Evolutionary conservation across 768 basidiomycete species (phyloP), one percentile per base, ranked within the genome.

Genomic region (Sporobolomyces phaffii): DNA sequence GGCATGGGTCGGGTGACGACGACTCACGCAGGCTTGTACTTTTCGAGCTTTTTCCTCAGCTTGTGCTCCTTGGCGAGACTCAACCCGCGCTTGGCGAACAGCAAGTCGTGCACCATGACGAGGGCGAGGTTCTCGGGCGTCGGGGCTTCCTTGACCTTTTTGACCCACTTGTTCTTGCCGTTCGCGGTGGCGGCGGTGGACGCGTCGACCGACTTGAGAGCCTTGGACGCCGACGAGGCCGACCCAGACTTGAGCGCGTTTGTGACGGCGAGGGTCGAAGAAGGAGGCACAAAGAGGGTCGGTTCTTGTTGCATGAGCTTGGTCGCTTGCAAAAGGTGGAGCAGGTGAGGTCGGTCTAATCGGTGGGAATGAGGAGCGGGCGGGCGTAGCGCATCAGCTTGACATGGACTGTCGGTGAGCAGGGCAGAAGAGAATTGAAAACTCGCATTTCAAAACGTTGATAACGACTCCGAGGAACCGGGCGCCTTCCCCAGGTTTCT

Each of bases 51-150:
- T 70, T 89, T 86, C 65, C 85, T 83, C 10, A 99, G 80, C 77
- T 92, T 92, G 77, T 99, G 92, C 89, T 28, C 93, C 91, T 76
- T 94, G 87, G 50, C 89, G 86, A 10, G 90, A 87, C 77, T 96
- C 70, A 99, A 91, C 14, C 91, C 89, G n/a, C 78, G 76, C 24
- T 84, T 80, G 20, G 88, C 82, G 43, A 96, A 81, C 31, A 99
- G 81, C 11, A 93, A 78, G 78, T 99, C 96, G 72, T 99, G 94
- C 1, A 93, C 85, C 38, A 98, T 86, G 45, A 94, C 86, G 10
- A 92, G 82, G 3, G 88, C 86, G 50, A 97, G 82, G 20, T 64
- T 54, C 73, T 86, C 88, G 44, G 80, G 75, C 1, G 90, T 89
- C 2, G 85, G 86, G 60, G 94, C 88, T 75, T 83, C 84, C 78